Conservation (phyloP, 805 yeast genomes). For the Cyberlindnera americana region DNA sequence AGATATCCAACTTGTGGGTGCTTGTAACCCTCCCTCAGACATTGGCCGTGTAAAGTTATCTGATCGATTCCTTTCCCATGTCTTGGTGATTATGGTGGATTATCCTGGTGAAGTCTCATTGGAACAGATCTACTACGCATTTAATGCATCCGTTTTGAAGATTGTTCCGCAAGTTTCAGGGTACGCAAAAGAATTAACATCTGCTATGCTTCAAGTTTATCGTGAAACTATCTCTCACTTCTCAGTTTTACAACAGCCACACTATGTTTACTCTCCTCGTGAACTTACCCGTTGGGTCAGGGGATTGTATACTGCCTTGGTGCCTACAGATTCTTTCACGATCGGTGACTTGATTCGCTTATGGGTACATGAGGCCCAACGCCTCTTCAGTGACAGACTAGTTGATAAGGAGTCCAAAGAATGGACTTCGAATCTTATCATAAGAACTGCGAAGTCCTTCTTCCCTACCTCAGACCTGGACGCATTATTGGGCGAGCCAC, state of each 20-base stretch:
- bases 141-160: conserved; percentile 53
- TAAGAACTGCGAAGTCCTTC: conserved; percentile 29
- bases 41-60: conserved; percentile 63
- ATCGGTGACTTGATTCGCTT: conserved; percentile 51
- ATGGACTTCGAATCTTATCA: conserved; percentile 44
- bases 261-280: conserved; percentile 82
- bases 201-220: conserved; percentile 68
- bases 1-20: conserved; percentile 83
- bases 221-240: conserved; percentile 39
- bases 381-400: conserved; percentile 76
- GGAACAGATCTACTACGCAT: conserved; percentile 59
- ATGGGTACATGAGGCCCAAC: conserved; percentile 78
- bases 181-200: conserved; percentile 47
- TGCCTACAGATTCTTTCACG: conserved; percentile 33
- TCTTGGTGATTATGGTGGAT: conserved; percentile 66
- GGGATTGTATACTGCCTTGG: conserved; percentile 58
- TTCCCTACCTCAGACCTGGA: conserved; percentile 47
- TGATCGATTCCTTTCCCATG: conserved; percentile 62
- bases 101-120: conserved; percentile 69
- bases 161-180: conserved; percentile 59
- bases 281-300: conserved; percentile 85
- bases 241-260: conserved; percentile 39
- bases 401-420: conserved; percentile 41
- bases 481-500: conserved; percentile 42
- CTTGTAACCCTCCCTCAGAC: conserved; percentile 88